Percentiles rank a stretch among this genome's conserved stretches.
Conservation (phyloP, 2,329 filamentous ascomycete genomes). For the Mollisiaceae sp. region DNA sequence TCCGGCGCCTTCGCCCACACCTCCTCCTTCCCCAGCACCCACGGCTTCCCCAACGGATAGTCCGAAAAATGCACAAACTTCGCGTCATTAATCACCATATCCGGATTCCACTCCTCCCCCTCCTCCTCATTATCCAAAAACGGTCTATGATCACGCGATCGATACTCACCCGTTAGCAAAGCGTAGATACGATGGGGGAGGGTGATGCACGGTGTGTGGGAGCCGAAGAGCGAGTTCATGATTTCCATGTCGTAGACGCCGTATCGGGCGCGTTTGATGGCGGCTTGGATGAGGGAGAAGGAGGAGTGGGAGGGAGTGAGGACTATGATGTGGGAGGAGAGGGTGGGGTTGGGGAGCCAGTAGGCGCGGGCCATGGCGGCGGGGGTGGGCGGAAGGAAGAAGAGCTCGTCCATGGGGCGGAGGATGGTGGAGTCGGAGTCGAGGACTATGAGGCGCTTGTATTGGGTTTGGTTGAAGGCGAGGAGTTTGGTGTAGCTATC, state of each 20-base stretch:
- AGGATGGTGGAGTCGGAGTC: conserved; percentile 37
- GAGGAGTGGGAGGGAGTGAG: conserved; percentile 59
- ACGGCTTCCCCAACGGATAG: conserved; percentile 64
- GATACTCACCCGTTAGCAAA: conserved; percentile 62
- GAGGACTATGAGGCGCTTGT: conserved; percentile 43
- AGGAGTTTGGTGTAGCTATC: conserved; percentile 69
- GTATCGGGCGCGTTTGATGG: conserved; percentile 31
- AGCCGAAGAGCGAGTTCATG: conserved; percentile 40
- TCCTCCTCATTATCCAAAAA: conserved; percentile 51
- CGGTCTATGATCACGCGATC: conserved; percentile 48
- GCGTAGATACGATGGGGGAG: conserved; percentile 62
- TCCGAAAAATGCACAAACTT: conserved; percentile 66
- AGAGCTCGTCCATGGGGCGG: conserved; percentile 62
- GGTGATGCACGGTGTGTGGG: conserved; percentile 50
- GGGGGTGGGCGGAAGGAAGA: conserved; percentile 57
- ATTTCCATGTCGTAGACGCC: conserved; percentile 65
- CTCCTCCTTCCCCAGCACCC: conserved; percentile 46
- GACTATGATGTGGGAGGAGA: conserved; percentile 62
- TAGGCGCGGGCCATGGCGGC: conserved; percentile 67
- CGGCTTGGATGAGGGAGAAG: conserved; percentile 45
- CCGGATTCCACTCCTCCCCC: conserved; percentile 55
- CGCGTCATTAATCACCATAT: conserved; percentile 53
- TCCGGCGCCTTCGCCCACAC: conserved; percentile 26
- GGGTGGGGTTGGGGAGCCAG: conserved; percentile 54
- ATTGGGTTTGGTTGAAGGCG: conserved; percentile 70